Conservation (phyloP, 2,329 filamentous ascomycete genomes). For the Huntiella savannae region DNA sequence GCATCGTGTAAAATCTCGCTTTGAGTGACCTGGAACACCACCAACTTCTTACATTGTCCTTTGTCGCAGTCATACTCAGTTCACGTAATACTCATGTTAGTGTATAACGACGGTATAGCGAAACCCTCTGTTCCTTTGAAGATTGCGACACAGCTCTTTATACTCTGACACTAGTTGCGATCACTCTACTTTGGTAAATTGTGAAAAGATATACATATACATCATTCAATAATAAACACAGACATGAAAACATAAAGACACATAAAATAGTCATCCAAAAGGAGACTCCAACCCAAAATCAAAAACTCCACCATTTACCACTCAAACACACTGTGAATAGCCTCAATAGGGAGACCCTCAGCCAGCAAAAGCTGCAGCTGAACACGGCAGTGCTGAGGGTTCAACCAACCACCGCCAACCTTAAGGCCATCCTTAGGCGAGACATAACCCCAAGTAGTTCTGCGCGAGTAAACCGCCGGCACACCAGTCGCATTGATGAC, state of each 20-base stretch:
- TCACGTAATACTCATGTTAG: too few species aligned
- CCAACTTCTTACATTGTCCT: too few species aligned
- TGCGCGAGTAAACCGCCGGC: conserved; percentile 31
- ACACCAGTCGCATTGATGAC: conserved; percentile 26
- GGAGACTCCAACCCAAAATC: not conserved
- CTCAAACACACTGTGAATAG: conserved; percentile 7
- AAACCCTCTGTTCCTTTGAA: too few species aligned
- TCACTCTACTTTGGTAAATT: not conserved
- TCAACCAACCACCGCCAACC: conserved; percentile 31
- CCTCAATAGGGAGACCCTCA: conserved; percentile 13
- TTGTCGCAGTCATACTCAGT: too few species aligned
- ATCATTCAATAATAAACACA: not conserved
- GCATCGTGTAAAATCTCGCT: too few species aligned
- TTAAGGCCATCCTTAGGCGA: conserved; percentile 20
- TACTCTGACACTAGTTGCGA: too few species aligned
- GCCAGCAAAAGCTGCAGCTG: conserved; percentile 26
- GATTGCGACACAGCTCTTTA: too few species aligned
- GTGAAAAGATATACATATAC: not conserved
- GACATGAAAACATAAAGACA: not conserved
- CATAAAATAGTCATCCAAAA: not conserved
- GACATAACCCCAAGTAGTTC: conserved; percentile 34
- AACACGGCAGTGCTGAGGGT: conserved; percentile 35
- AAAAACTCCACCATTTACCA: not conserved
- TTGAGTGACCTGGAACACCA: too few species aligned
- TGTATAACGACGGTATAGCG: too few species aligned